A percentile compares a stretch with the other conserved stretches of the same genome.
Conservation (phyloP, 2,329 filamentous ascomycete species). For the Talaromyces sp. region DNA sequence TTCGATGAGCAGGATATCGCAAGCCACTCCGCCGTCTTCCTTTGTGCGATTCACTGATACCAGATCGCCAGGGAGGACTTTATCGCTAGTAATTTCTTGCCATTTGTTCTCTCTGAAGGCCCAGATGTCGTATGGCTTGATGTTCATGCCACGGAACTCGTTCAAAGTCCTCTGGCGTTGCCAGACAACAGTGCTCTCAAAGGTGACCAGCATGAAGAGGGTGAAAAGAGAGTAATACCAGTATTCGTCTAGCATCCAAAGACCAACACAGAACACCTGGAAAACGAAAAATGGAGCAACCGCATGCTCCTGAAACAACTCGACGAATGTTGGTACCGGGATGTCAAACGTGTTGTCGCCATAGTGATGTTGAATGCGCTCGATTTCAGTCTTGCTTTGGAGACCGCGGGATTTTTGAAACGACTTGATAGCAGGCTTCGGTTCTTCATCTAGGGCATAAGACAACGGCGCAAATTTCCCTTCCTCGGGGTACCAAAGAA, state of each 20-base stretch:
- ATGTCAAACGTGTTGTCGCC: slow-evolving; percentile 96
- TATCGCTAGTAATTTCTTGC: slow-evolving; percentile 84
- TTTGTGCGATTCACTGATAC: slow-evolving; percentile 91
- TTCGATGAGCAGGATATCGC: slow-evolving; percentile 93
- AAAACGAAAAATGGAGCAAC: slow-evolving; percentile 99
- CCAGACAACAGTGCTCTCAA: slow-evolving; percentile 99
- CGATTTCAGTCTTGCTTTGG: slow-evolving; percentile 68
- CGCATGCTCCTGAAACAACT: slow-evolving; percentile 96
- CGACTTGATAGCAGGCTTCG: slow-evolving; percentile 70
- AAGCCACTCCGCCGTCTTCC: slow-evolving; percentile 94
- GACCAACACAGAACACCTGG: slow-evolving; percentile 94
- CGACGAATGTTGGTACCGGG: slow-evolving; percentile 88
- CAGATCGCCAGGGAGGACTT: slow-evolving; percentile 86
- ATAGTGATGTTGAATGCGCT: slow-evolving; percentile 84
- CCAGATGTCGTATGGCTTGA: slow-evolving; percentile 95
- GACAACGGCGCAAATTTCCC: slow-evolving; percentile 76
- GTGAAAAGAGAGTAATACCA: slow-evolving; percentile 99
- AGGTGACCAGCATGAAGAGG: slow-evolving; percentile 94
- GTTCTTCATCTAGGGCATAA: slow-evolving; percentile 80
- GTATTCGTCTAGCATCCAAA: slow-evolving; percentile 99
- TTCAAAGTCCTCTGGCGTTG: slow-evolving; percentile 92
- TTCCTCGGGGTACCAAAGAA: slow-evolving; percentile 71
- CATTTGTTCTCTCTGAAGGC: slow-evolving; percentile 85
- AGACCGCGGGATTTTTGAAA: slow-evolving; percentile 83
- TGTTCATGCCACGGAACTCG: slow-evolving; percentile 98